Evolutionary conservation across 495 filamentous ascomycete genomes (phyloP).

Genomic region (Copromyces sp.): DNA sequence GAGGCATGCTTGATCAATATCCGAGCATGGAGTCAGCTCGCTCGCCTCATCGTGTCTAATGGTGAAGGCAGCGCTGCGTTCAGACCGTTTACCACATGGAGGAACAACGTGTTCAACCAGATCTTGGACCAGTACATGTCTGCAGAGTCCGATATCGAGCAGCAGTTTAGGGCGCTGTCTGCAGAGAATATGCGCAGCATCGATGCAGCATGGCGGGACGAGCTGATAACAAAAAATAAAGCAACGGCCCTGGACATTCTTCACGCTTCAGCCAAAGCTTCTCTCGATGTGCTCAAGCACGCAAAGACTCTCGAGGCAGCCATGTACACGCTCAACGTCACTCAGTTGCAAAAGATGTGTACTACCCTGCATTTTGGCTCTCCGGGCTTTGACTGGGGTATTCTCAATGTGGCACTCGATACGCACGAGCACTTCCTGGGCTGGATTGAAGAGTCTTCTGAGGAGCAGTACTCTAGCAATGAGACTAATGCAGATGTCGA

Average conservation of each 20-base stretch:
- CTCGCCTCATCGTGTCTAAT: constrained; percentile 60
- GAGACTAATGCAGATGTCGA: constrained; percentile 17
- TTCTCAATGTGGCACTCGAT: constrained; percentile 28
- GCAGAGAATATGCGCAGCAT: constrained; percentile 24
- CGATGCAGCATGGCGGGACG: constrained; percentile 27
- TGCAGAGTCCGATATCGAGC: constrained; percentile 38
- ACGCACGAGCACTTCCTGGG: constrained; percentile 28
- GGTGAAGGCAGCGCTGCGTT: constrained; percentile 42
- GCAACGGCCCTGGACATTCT: constrained; percentile 36
- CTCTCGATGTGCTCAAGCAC: constrained; percentile 29
- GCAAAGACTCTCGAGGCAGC: constrained; percentile 26
- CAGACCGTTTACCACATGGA: constrained; percentile 59
- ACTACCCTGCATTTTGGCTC: constrained; percentile 30
- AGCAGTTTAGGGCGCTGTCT: constrained; percentile 33
- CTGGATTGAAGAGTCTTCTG: constrained; percentile 27
- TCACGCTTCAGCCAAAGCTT: constrained; percentile 28
- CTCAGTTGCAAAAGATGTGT: constrained; percentile 35
- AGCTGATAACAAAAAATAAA: constrained; percentile 34
- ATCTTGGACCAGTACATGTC: constrained; percentile 39
- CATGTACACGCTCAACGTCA: constrained; percentile 28
- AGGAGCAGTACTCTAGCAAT: constrained; percentile 22
- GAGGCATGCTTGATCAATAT: constrained; percentile 80
- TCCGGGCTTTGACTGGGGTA: constrained; percentile 31
- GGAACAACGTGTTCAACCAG: constrained; percentile 42
- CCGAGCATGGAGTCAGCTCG: constrained; percentile 69